Evolutionary conservation across 352 stramenopile genomes (phyloP).

Genomic region (Globisporangium nagaii): DNA sequence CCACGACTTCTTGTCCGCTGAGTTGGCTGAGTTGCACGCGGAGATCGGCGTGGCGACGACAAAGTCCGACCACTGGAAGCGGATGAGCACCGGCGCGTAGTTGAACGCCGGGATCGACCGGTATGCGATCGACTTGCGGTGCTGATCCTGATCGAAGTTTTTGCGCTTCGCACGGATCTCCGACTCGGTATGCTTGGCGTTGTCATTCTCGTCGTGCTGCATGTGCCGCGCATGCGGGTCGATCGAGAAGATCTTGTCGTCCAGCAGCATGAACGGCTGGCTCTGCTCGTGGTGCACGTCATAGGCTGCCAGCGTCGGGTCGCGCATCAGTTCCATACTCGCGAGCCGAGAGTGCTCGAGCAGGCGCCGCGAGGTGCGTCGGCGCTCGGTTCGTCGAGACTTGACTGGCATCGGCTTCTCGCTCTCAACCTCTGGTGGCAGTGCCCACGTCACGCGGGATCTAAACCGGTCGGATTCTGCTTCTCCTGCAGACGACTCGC

Average conservation of each 20-base stretch:
- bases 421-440: background rate
- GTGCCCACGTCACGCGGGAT: constrained; percentile 4
- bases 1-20: constrained; percentile 7
- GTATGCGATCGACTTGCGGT: constrained; percentile 51
- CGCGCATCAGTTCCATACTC: constrained; percentile 20
- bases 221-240: constrained; percentile 41
- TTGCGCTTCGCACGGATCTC: constrained; percentile 57
- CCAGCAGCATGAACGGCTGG: constrained; percentile 43
- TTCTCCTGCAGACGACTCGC: background rate
- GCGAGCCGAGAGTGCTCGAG: constrained; percentile 22
- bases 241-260: constrained; percentile 48
- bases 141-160: constrained; percentile 52
- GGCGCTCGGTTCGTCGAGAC: constrained; percentile 17
- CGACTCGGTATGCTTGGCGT: constrained; percentile 14
- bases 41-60: constrained; percentile 52
- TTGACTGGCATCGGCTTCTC: background rate
- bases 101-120: constrained; percentile 64
- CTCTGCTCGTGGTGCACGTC: constrained; percentile 45
- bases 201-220: constrained; percentile 39
- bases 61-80: constrained; percentile 75
- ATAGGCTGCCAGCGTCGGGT: constrained; percentile 50
- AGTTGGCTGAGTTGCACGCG: background rate
- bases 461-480: background rate
- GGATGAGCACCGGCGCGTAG: constrained; percentile 52
- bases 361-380: constrained; percentile 21